These are phyloP conservation scores for Rubia yunnanensis DNA, from an alignment of 257 asterid species.

Conservation along the genomic window DNA sequence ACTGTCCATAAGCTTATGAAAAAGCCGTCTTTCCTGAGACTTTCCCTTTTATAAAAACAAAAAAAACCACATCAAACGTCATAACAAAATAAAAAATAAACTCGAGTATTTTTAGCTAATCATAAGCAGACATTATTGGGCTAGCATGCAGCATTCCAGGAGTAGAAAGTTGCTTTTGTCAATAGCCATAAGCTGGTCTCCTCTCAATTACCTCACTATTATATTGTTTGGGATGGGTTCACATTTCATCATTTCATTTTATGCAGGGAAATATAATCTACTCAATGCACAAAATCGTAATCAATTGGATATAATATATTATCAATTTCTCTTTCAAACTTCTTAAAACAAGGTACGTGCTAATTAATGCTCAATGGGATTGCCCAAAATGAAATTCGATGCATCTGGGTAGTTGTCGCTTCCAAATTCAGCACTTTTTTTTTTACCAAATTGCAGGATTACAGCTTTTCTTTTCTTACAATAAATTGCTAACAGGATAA, in stretches of 20 bases:
- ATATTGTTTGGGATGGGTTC: neutral
- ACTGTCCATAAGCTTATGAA: too few relatives aligned
- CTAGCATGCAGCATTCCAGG: constrained; percentile 11
- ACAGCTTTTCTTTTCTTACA: too few relatives aligned
- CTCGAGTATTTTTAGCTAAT: constrained; percentile 1
- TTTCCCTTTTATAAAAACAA: too few relatives aligned
- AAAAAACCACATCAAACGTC: too few relatives aligned
- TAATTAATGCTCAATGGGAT: neutral
- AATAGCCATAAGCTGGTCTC: neutral
- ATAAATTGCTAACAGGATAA: too few relatives aligned
- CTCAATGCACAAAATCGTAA: neutral
- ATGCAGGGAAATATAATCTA: neutral
- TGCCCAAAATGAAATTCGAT: neutral
- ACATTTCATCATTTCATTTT: constrained; percentile 7
- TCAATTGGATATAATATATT: neutral
- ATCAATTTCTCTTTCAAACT: neutral
- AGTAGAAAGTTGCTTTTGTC: constrained; percentile 6
- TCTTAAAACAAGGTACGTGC: neutral
- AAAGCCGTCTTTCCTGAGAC: too few relatives aligned
- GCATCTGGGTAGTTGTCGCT: neutral
- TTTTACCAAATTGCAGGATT: too few relatives aligned
- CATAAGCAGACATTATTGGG: constrained; percentile 8
- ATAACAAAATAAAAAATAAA: neutral
- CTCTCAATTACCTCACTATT: neutral
- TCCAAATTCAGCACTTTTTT: too few relatives aligned